Base-by-base conservation (phyloP, 2,329 filamentous ascomycete species). In the Penicillium sp. region DNA sequence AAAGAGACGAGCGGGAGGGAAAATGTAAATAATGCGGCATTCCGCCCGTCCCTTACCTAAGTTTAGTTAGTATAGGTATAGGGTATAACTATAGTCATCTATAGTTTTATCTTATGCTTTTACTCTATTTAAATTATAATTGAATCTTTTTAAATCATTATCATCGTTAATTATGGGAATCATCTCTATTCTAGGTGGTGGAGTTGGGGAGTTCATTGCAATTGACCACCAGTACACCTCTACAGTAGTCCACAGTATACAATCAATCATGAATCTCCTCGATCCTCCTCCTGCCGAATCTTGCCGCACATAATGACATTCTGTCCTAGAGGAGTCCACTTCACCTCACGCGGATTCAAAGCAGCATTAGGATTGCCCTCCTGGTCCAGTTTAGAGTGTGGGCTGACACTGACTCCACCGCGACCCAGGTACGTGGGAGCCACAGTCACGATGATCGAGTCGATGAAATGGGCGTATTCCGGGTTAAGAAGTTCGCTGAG, bases 401-500 rank as follows among this genome's bases (percentile, higher is more conserved):
- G 93, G 43, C 85, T 87, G 2, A 96, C 90, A 10, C 86, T 81
- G 9, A 97, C 90, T 7, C 91, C 91, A 2, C 90, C 91, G 55
- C 83, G 81, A 1, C 93, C 93, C n/a, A 97, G 80, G 84, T 91
- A 97, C 0, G 87, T 91, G 8, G 93, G 93, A 3, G 93, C 92
- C 66, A 97, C 86, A 0, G 93, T 97, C 54, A 97, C 81, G 64
- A 97, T 89, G 45, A 96, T 87, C 2, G 88, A 88, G 67, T 91
- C 83, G 37, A 96, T 79, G 8, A 92, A 76, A n/a, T 71, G 64
- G 14, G 84, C 78, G 64, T 86, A 84, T 24, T 77, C 76, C 2
- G 83, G 79, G 34, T 82, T 79, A n/a, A 97, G 79, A 16, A 97
- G 75, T 33, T 88, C 84, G 69, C 94, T 95, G 69, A 97, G 91